Evolutionary conservation across 1,284 basidiomycete genomes (phyloP).

Genomic region (Singerocomus inundabilis): DNA sequence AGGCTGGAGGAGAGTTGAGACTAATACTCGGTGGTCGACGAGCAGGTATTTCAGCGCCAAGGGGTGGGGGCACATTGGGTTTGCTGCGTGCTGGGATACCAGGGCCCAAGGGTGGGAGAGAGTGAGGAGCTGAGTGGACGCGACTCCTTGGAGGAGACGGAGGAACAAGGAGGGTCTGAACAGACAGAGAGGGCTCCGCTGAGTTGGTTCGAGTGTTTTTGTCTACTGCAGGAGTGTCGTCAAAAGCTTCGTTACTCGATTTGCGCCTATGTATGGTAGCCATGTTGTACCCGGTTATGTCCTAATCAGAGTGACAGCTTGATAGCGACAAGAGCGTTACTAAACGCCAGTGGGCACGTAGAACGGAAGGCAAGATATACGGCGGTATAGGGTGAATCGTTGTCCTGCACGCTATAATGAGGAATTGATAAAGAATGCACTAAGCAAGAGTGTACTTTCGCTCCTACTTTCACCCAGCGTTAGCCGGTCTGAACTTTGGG

Average conservation of each 20-base stretch:
- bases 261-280: conserved; percentile 35
- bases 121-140: conserved; percentile 38
- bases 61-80: conserved; percentile 27
- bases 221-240: conserved; percentile 3
- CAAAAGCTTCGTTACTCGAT: conserved; percentile 33
- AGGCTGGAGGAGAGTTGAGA: conserved; percentile 34
- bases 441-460: background rate
- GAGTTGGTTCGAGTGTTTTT: background rate
- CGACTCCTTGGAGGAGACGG: conserved; percentile 35
- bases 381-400: background rate
- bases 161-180: conserved; percentile 12
- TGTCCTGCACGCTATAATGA: conserved; percentile 7
- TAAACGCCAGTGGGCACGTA: background rate
- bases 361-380: background rate
- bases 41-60: conserved; percentile 42
- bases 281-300: conserved; percentile 1
- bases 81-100: conserved; percentile 24
- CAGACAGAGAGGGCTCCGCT: conserved; percentile 6
- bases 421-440: background rate
- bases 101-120: conserved; percentile 20
- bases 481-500: background rate
- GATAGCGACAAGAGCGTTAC: conserved; percentile 9
- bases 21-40: conserved; percentile 33
- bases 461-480: background rate
- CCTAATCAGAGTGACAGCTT: background rate